Evolutionary conservation across 495 filamentous ascomycete species (phyloP).

Genomic region (Penicillium bovifimosum): DNA sequence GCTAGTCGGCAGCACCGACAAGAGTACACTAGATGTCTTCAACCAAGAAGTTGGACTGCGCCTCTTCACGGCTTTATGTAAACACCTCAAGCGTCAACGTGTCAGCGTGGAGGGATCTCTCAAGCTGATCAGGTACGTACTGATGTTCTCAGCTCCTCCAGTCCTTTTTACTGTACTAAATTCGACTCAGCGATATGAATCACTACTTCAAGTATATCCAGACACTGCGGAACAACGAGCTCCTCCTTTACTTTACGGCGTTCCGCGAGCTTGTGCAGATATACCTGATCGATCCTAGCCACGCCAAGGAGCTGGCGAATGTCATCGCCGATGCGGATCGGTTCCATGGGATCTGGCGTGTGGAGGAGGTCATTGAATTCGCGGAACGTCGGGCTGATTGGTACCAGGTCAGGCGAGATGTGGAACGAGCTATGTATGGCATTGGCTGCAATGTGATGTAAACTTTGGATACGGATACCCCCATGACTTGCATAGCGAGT

Average conservation of each 20-base stretch:
- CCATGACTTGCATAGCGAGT: constrained; percentile 20
- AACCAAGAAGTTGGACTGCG: constrained; percentile 95
- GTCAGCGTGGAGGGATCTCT: constrained; percentile 86
- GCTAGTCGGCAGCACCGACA: constrained; percentile 89
- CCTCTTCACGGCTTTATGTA: constrained; percentile 84
- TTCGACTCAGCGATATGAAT: constrained; percentile 73
- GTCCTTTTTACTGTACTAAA: constrained; percentile 6
- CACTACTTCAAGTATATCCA: constrained; percentile 81
- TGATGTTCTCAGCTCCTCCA: not conserved
- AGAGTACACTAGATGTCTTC: constrained; percentile 96
- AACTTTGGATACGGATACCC: constrained; percentile 23
- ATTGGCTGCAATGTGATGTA: constrained; percentile 86
- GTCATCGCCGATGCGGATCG: constrained; percentile 90
- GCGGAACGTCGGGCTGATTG: constrained; percentile 92
- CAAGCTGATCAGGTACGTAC: constrained; percentile 71
- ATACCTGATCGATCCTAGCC: constrained; percentile 79
- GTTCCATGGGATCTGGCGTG: constrained; percentile 86
- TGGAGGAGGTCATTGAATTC: constrained; percentile 97
- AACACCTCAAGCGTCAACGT: constrained; percentile 94
- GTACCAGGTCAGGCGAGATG: constrained; percentile 77
- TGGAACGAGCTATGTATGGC: constrained; percentile 98
- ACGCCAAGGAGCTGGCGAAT: constrained; percentile 91
- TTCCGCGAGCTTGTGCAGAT: constrained; percentile 92
- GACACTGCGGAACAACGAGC: constrained; percentile 72
- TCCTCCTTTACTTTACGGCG: constrained; percentile 85